Percentiles rank a stretch among this genome's conserved stretches.
phyloP scores from a whole-genome alignment of 148 eudicot genomes.

The Vaccinium myrtillus region DNA sequence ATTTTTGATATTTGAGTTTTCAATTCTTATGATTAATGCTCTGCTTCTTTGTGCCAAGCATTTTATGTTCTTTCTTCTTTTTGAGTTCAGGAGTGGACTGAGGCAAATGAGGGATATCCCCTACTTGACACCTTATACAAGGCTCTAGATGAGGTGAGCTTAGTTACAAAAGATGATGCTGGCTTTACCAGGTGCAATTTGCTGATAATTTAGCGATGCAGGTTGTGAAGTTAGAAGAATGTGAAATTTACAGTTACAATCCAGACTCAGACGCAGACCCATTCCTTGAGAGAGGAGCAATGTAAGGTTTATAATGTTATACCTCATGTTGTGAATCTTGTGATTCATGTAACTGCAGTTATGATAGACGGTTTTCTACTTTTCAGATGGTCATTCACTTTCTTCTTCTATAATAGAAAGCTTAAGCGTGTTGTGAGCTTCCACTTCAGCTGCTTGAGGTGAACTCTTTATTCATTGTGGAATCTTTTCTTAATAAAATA shows the following conservation, averaged over 20 bases:
- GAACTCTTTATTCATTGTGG: neutral
- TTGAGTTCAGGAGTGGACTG: slow-evolving; percentile 65
- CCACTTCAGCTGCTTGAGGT: slow-evolving; percentile 88
- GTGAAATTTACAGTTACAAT: slow-evolving; percentile 90
- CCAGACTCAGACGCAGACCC: slow-evolving; percentile 88
- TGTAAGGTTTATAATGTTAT: slow-evolving; percentile 47
- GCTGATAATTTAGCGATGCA: slow-evolving; percentile 34
- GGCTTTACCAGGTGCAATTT: neutral
- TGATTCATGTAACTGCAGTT: slow-evolving; percentile 6
- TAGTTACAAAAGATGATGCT: neutral
- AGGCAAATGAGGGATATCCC: slow-evolving; percentile 60
- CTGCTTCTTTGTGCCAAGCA: neutral
- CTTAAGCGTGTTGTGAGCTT: slow-evolving; percentile 89
- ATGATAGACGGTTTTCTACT: neutral
- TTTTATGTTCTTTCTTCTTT: neutral
- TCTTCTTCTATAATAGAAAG: slow-evolving; percentile 93
- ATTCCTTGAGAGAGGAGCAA: slow-evolving; percentile 79
- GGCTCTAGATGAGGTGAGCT: slow-evolving; percentile 88
- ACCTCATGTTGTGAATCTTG: neutral
- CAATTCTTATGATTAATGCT: neutral
- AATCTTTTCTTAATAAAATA: neutral
- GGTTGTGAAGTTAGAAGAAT: slow-evolving; percentile 86
- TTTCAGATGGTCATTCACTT: slow-evolving; percentile 91
- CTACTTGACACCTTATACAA: slow-evolving; percentile 69
- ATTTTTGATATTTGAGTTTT: neutral